Conservation (phyloP, 371 early-diverging fungal genomes). For the Umbelopsis sp. region DNA sequence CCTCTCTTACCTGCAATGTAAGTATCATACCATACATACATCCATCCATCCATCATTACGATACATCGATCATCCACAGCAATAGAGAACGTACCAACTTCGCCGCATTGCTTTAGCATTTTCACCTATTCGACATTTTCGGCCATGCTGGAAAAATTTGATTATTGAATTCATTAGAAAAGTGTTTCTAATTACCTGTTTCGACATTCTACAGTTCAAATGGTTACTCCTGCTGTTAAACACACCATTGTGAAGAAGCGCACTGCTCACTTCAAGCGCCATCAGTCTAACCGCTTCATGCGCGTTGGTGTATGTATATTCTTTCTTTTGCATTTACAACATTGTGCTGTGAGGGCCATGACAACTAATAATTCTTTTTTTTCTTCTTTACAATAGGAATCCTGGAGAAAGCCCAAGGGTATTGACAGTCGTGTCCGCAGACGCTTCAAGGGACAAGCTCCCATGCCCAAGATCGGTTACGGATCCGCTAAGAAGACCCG, state of each 20-base stretch:
- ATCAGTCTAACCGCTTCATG: conserved; percentile 99
- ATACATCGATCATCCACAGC: neutral
- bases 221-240: conserved; percentile 92
- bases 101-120: neutral
- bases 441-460: conserved; percentile 97
- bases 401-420: conserved; percentile 99
- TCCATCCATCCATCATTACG: conserved; percentile 1
- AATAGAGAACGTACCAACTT: neutral
- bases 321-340: neutral
- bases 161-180: neutral
- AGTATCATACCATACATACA: neutral
- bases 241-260: conserved; percentile 98
- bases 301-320: conserved; percentile 79
- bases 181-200: neutral
- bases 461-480: conserved; percentile 99
- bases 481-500: conserved; percentile 97
- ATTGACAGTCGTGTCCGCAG: conserved; percentile 99
- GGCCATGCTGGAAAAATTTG: neutral
- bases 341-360: neutral
- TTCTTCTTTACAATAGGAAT: conserved; percentile 60
- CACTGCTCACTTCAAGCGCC: conserved; percentile 96
- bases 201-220: conserved; percentile 25
- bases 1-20: conserved; percentile 17
- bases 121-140: neutral
- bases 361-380: neutral